These are phyloP conservation scores for Magnolia sinica DNA, from an alignment of 164 flowering plant genomes.

Conservation along the genomic window DNA sequence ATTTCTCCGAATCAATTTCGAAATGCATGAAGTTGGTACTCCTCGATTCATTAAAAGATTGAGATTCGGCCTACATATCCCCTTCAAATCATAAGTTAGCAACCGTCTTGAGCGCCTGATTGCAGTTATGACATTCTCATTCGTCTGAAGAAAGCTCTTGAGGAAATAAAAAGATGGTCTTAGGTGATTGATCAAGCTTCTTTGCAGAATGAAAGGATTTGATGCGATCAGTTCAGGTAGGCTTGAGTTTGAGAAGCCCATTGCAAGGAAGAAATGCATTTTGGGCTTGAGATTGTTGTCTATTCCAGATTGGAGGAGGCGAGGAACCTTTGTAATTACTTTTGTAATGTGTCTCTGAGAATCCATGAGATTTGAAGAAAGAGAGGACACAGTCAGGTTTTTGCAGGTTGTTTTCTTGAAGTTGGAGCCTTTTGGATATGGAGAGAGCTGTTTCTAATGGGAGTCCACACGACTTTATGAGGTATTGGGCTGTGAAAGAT, in stretches of 20 bases:
- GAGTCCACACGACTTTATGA: conserved; percentile 10
- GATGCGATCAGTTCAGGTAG: not conserved
- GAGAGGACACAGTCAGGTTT: not conserved
- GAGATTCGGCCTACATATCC: not conserved
- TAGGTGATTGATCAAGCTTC: not conserved
- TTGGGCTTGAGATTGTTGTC: conserved; percentile 6
- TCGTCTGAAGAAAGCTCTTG: conserved; percentile 3
- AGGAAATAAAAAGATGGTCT: conserved; percentile 1
- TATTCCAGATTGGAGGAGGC: not conserved
- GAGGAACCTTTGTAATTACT: not conserved
- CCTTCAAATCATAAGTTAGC: not conserved
- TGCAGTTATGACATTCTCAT: not conserved
- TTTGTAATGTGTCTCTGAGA: conserved; percentile 2
- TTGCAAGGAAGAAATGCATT: not conserved
- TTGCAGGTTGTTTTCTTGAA: not conserved
- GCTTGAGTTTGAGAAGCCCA: not conserved
- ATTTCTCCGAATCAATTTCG: not conserved
- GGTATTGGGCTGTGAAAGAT: conserved; percentile 5
- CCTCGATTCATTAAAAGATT: not conserved
- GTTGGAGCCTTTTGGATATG: not conserved
- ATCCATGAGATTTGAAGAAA: conserved; percentile 2
- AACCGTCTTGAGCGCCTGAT: conserved; percentile 2
- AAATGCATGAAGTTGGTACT: too few relatives aligned
- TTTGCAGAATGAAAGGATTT: not conserved
- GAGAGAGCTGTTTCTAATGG: not conserved